These are phyloP conservation scores for Austroboletus festivus DNA, from an alignment of 768 basidiomycete genomes.

Conservation along the genomic window DNA sequence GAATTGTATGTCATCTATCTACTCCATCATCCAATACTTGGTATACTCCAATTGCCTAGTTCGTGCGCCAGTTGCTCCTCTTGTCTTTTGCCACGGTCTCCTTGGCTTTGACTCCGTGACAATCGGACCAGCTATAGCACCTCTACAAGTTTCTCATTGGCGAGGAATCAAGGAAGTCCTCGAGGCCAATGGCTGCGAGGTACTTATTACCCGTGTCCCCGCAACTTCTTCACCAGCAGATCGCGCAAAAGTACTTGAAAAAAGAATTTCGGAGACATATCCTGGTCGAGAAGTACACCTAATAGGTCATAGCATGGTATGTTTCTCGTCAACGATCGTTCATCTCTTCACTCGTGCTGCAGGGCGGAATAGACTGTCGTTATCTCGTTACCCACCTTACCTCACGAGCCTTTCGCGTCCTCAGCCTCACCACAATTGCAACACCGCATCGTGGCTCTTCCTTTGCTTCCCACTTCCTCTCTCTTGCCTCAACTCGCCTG, in stretches of 20 bases:
- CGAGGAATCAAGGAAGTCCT: slow-evolving; percentile 93
- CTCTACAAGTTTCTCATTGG: slow-evolving; percentile 92
- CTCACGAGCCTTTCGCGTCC: slow-evolving; percentile 71
- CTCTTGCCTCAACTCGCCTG: slow-evolving; percentile 63
- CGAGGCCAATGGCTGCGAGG: slow-evolving; percentile 82
- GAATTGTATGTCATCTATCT: slow-evolving; percentile 54
- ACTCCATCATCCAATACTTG: background rate
- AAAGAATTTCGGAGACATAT: slow-evolving; percentile 74
- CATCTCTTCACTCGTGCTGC: slow-evolving; percentile 21
- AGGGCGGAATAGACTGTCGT: slow-evolving; percentile 93
- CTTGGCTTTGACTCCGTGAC: slow-evolving; percentile 86
- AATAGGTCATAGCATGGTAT: slow-evolving; percentile 78
- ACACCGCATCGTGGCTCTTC: slow-evolving; percentile 92
- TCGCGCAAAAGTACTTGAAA: slow-evolving; percentile 86
- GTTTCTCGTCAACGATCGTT: slow-evolving; percentile 1
- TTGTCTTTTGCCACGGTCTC: slow-evolving; percentile 95
- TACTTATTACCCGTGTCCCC: slow-evolving; percentile 91
- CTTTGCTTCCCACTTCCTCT: slow-evolving; percentile 89
- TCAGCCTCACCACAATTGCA: slow-evolving; percentile 90
- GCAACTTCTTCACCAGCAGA: slow-evolving; percentile 87
- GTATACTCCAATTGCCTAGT: slow-evolving; percentile 41
- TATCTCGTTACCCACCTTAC: slow-evolving; percentile 83
- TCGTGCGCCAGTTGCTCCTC: slow-evolving; percentile 72
- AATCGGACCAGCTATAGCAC: slow-evolving; percentile 71
- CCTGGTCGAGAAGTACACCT: slow-evolving; percentile 85